Evolutionary conservation across 768 basidiomycete genomes (phyloP), one percentile per base, ranked within the genome.

Genomic region (Lentinula detonsa): DNA sequence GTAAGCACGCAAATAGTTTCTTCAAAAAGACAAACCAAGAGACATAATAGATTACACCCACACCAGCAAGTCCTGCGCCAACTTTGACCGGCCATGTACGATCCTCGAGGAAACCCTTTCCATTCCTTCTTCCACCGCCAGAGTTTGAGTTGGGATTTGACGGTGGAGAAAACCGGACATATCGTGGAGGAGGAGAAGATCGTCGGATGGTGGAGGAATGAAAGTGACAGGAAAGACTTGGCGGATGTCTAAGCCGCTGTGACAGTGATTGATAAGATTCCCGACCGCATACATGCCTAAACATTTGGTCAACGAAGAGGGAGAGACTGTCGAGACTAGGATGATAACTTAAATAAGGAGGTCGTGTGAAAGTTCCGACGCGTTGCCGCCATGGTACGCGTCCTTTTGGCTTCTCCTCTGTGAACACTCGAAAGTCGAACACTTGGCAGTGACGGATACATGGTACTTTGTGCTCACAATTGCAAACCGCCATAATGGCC

Each of bases 11-110:
- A 48, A 49, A 21, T 53, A 21, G 13, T n/a, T 35, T 10, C 21
- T 13, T 49, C 10, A 10, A 40, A 2, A 21, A 18, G 10, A 61
- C 60, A 11, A 9, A 61, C 60, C 48, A 28, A 9, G 52, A 53
- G 8, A 61, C 42, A 61, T 61, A 61, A 50, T 46, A 61, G 43
- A 61, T 43, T 46, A 50, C 45, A 46, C 58, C 58, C 34, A 39
- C 9, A 42, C 59, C 59, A 52, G 40, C 48, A 51, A 60, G 16
- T 11, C 48, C 59, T 40, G 50, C 50, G 4, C 59, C 59, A 18
- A 60, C 21, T 60, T 60, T 60, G 5, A 52, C 9, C 8, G 59
- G 59, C 59, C 59, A 60, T 9, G 49, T 52, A 13, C 28, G n/a
- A 51, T 40, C 48, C 1, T 31, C 21, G 33, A 60, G 52, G 50